Evolutionary conservation across 768 basidiomycete species (phyloP).

Genomic region (Suillus cothurnatus): DNA sequence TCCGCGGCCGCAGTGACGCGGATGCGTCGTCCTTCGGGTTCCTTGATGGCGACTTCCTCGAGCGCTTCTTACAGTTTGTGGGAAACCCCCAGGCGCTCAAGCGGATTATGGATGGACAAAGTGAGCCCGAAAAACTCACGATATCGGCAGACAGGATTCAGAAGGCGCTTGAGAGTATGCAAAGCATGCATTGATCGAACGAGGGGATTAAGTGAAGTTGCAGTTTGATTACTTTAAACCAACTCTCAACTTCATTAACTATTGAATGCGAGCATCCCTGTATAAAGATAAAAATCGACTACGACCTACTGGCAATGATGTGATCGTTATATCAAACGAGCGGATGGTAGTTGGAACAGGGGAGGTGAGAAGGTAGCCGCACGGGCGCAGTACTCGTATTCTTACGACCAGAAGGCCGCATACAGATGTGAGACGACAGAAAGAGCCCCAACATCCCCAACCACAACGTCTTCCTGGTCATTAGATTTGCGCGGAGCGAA

Average conservation of each 20-base stretch:
- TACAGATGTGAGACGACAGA: constrained; percentile 11
- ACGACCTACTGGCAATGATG: background rate
- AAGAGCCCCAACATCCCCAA: constrained; percentile 9
- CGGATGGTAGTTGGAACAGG: constrained; percentile 15
- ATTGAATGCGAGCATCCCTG: background rate
- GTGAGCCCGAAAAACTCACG: constrained; percentile 58
- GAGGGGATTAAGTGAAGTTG: background rate
- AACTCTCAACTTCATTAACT: background rate
- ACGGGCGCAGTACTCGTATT: background rate
- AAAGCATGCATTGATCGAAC: constrained; percentile 52
- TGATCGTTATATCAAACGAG: constrained; percentile 1
- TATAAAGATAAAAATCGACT: background rate
- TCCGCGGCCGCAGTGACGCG: constrained; percentile 57
- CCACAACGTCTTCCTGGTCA: constrained; percentile 18
- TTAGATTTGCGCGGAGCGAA: constrained; percentile 63
- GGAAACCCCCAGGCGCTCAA: constrained; percentile 44
- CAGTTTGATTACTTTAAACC: background rate
- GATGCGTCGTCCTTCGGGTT: constrained; percentile 68
- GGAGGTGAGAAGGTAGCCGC: constrained; percentile 12
- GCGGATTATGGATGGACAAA: constrained; percentile 57
- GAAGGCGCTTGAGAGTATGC: constrained; percentile 50
- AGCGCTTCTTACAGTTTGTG: constrained; percentile 55
- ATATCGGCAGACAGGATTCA: constrained; percentile 40
- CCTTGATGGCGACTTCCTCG: constrained; percentile 87
- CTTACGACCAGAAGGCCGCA: constrained; percentile 4